phyloP scores from a whole-genome alignment of 106 monocot species.

The Apostasia shenzhenica region DNA sequence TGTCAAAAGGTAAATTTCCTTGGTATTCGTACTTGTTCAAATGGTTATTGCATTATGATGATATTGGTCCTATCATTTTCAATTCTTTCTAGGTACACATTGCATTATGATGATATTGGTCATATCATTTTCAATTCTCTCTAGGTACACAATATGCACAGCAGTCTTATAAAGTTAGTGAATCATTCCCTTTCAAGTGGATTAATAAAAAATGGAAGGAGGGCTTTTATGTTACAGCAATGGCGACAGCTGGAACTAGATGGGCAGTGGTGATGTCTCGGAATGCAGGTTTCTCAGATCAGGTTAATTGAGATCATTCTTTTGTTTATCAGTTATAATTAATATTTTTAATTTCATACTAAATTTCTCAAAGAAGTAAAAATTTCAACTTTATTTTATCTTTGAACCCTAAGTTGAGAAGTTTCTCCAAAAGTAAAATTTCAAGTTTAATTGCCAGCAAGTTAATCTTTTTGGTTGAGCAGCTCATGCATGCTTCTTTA shows the following conservation, averaged over 20 bases:
- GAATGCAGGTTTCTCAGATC: slow-evolving; percentile 69
- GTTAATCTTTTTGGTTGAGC: not conserved
- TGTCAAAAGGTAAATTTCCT: slow-evolving; percentile 62
- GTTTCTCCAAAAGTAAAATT: not conserved
- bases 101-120: not conserved
- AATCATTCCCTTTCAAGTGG: slow-evolving; percentile 93
- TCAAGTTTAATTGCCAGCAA: not conserved
- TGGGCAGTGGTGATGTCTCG: slow-evolving; percentile 90
- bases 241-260: slow-evolving; percentile 81
- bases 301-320: slow-evolving; percentile 30
- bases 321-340: not conserved
- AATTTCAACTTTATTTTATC: not conserved
- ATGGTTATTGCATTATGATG: not conserved
- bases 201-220: slow-evolving; percentile 92
- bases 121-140: not conserved
- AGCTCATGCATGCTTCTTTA: not conserved
- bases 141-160: slow-evolving; percentile 69
- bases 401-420: not conserved
- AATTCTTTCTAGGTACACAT: not conserved
- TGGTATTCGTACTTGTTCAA: not conserved
- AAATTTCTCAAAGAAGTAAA: not conserved
- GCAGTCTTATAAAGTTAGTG: slow-evolving; percentile 89
- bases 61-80: slow-evolving; percentile 7
- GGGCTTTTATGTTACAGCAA: slow-evolving; percentile 75
- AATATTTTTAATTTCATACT: not conserved